Evolutionary conservation across 2,329 filamentous ascomycete genomes (phyloP), one percentile per base, ranked within the genome.

Genomic region (Microcyclospora pomicola): DNA sequence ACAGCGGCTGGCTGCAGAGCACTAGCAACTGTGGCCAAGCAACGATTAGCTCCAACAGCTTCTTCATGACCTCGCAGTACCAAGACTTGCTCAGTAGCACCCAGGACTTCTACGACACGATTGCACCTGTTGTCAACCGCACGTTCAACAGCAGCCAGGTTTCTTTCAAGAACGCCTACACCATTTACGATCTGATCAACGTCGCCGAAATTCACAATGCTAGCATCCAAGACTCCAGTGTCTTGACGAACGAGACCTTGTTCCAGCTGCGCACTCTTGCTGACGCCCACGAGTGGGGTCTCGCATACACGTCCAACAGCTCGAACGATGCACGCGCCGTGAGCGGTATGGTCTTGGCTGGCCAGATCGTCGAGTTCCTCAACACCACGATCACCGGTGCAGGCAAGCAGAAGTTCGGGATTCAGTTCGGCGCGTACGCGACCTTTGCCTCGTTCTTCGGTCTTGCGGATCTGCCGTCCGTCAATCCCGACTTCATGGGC

Each of bases 261-360:
- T 56, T 64, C 49, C 73, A 81, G 55, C 72, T 91, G 40, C 70
- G 72, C 49, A 71, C 72, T n/a, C 74, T 91, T 27, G 86, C 87
- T 49, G 77, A 87, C 56, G 64, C 67, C 41, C 82, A 91, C 59
- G 82, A 95, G 59, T 93, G 73, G 67, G 80, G 78, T 52, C 75
- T 91, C 11, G 83, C 83, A 37, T 92, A 80, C 72, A 24, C 19
- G 19, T 24, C 19, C 19, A 88, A 92, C 63, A 61, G 65, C 46
- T 64, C 71, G 33, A 62, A 63, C 56, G 33, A 59, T 44, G 58
- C 59, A 39, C 64, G 67, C 35, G 63, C 66, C 39, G 56, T 69
- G 34, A 54, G 59, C 5, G 67, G 65, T 41, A 66, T 63, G 59
- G 60, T 63, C n/a, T 60, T 70, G 35, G 65, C 63, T 0, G 66